Percentiles rank a stretch among this genome's conserved stretches.
phyloP scores from a whole-genome alignment of 495 filamentous ascomycete genomes.

The Neurospora sp. region DNA sequence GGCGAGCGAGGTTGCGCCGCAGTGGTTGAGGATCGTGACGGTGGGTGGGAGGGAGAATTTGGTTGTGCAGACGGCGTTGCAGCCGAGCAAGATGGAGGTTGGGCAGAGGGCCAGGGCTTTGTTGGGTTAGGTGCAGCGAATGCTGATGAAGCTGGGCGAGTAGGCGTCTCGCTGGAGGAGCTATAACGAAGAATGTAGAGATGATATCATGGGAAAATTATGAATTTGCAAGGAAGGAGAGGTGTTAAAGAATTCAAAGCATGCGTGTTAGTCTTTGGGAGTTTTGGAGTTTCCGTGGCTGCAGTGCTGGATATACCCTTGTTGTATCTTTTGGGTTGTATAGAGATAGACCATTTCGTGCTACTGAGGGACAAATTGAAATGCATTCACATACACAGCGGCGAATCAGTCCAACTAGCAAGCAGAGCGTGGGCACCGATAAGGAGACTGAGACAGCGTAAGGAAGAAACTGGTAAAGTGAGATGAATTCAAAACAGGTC shows the following conservation, averaged over 20 bases:
- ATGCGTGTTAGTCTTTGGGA: neutral
- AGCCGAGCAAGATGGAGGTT: slow-evolving; percentile 33
- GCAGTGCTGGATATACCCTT: neutral
- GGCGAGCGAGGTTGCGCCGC: slow-evolving; percentile 48
- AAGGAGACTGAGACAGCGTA: neutral
- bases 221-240: neutral
- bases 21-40: slow-evolving; percentile 49
- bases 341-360: neutral
- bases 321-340: neutral
- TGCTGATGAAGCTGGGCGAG: neutral
- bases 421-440: neutral
- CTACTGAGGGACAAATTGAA: neutral
- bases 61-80: slow-evolving; percentile 38
- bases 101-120: slow-evolving; percentile 31
- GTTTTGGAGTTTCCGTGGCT: neutral
- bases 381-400: neutral
- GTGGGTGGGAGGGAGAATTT: slow-evolving; percentile 47
- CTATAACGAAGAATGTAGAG: neutral
- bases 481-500: neutral
- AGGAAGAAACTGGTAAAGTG: neutral
- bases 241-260: neutral
- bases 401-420: neutral
- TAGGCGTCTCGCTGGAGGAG: neutral
- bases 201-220: neutral
- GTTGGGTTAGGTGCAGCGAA: slow-evolving; percentile 13